These are phyloP conservation scores for Fraxinus xanthoxyloides DNA, from an alignment of 305 asterid genomes.

Conservation along the genomic window DNA sequence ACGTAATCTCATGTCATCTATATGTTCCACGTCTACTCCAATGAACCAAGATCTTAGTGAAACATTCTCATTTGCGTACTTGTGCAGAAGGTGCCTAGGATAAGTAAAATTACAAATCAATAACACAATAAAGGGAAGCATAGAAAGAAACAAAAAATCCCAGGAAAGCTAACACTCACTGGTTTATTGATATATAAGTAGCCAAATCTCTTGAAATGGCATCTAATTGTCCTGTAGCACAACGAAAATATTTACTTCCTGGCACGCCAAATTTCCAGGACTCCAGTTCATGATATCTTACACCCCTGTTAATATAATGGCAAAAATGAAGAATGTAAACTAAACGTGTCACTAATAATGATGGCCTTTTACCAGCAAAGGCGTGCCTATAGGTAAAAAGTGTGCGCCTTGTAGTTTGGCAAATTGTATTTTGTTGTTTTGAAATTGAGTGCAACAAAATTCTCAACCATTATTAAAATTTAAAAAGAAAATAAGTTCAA, in stretches of 20 bases:
- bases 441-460: too few relatives aligned
- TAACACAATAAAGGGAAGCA: neutral
- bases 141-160: neutral
- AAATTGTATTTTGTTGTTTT: too few relatives aligned
- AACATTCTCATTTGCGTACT: slow-evolving; percentile 46
- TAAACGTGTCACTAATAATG: too few relatives aligned
- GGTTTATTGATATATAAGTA: slow-evolving; percentile 43
- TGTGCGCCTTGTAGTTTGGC: too few relatives aligned
- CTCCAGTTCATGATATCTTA: slow-evolving; percentile 55
- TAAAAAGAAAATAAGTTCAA: too few relatives aligned
- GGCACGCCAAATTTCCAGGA: slow-evolving; percentile 55
- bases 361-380: too few relatives aligned
- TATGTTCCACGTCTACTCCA: slow-evolving; percentile 51
- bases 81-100: slow-evolving; percentile 43
- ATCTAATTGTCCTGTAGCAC: slow-evolving; percentile 55
- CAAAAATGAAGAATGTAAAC: neutral
- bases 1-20: slow-evolving; percentile 47
- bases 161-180: slow-evolving; percentile 25
- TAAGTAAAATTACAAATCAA: neutral
- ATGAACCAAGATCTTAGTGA: slow-evolving; percentile 44
- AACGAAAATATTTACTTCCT: slow-evolving; percentile 52
- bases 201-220: slow-evolving; percentile 53
- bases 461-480: too few relatives aligned
- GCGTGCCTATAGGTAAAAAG: too few relatives aligned
- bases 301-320: slow-evolving; percentile 27